A percentile compares a stretch with the other conserved stretches of the same genome.
Evolutionary conservation across 2,329 filamentous ascomycete species (phyloP).

Genomic region (Clathrospora elynae): DNA sequence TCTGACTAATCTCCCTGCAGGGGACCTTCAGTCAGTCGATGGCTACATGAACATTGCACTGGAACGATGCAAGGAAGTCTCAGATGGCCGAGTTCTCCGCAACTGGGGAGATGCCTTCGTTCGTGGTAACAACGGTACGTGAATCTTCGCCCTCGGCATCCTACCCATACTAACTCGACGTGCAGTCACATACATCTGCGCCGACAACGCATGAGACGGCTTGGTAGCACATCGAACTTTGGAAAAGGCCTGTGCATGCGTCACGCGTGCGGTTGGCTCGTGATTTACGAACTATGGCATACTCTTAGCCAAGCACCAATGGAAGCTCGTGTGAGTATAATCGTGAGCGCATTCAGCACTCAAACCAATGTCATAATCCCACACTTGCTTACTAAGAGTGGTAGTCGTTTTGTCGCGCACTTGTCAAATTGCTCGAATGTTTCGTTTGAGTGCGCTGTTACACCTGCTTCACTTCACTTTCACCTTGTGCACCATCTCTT

Average conservation of each 20-base stretch:
- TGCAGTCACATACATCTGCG: slow-evolving; percentile 41
- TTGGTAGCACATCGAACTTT: not conserved
- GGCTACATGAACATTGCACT: slow-evolving; percentile 99
- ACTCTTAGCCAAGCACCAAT: slow-evolving; percentile 1
- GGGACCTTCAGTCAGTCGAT: slow-evolving; percentile 94
- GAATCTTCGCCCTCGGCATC: not conserved
- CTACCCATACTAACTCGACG: slow-evolving; percentile 13
- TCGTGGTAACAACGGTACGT: slow-evolving; percentile 86
- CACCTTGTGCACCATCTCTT: not conserved
- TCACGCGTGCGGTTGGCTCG: not conserved
- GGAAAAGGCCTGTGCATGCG: too few relatives aligned
- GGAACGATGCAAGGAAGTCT: slow-evolving; percentile 91
- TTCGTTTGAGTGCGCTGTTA: not conserved
- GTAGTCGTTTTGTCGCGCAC: not conserved
- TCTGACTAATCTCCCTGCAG: slow-evolving; percentile 54
- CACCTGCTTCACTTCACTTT: not conserved
- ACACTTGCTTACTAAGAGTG: not conserved
- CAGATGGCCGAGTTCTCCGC: slow-evolving; percentile 80
- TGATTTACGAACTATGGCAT: slow-evolving; percentile 1
- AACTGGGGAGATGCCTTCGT: slow-evolving; percentile 95
- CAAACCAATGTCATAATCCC: not conserved
- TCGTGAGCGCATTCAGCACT: not conserved
- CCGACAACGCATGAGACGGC: slow-evolving; percentile 31
- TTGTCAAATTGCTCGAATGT: not conserved
- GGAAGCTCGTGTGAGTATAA: slow-evolving; percentile 2